Conservation (phyloP, 768 basidiomycete genomes). For the Rossbeevera mucosa region DNA sequence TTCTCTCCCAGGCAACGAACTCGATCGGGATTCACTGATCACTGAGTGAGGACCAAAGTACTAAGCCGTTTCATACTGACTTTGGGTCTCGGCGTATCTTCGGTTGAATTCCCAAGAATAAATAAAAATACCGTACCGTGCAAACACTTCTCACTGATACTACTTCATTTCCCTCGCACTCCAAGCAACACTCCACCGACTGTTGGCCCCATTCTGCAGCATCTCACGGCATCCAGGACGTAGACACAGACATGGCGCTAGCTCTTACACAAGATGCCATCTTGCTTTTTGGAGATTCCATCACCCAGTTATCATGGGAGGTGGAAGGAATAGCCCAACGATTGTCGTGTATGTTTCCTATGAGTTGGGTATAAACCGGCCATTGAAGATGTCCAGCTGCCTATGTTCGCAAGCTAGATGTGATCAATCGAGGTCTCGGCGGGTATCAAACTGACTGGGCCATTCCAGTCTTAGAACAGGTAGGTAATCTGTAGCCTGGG, state of each 20-base stretch:
- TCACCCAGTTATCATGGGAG: constrained; percentile 68
- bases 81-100: neutral
- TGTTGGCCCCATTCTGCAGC: neutral
- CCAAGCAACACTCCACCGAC: neutral
- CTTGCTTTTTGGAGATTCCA: constrained; percentile 78
- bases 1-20: neutral
- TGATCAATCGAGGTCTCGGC: constrained; percentile 78
- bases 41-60: neutral
- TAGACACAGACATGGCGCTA: constrained; percentile 42
- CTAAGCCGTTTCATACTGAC: neutral
- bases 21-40: neutral
- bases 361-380: neutral
- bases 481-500: constrained; percentile 35
- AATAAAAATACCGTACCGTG: neutral
- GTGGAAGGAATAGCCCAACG: constrained; percentile 61
- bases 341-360: constrained; percentile 39
- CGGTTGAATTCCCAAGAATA: neutral
- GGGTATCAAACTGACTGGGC: constrained; percentile 91
- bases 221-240: neutral
- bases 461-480: constrained; percentile 74
- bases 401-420: constrained; percentile 78
- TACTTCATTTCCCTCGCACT: neutral
- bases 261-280: constrained; percentile 56
- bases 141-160: neutral
- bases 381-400: constrained; percentile 42